Evolutionary conservation across 148 eudicot genomes (phyloP).

Genomic region (Beta vulgaris): DNA sequence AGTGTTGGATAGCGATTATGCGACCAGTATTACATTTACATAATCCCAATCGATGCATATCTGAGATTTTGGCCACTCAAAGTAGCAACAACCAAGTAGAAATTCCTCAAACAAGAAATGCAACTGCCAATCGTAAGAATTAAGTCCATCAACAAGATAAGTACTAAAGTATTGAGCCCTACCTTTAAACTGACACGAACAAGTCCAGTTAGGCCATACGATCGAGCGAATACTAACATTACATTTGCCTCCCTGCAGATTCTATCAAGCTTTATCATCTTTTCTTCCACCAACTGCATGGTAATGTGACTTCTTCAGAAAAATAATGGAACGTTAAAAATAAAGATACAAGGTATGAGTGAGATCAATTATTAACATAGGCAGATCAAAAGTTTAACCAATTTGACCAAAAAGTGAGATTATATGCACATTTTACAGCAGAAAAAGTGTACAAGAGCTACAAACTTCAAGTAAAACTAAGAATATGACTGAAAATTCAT

Average conservation of each 20-base stretch:
- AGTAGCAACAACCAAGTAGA: neutral
- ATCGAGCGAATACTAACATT: conserved; percentile 71
- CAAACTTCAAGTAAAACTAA: neutral
- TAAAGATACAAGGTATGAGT: neutral
- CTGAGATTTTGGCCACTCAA: neutral
- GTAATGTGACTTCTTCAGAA: neutral
- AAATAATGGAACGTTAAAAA: neutral
- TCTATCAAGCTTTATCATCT: conserved; percentile 81
- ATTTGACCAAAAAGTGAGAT: neutral
- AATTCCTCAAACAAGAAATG: conserved; percentile 2
- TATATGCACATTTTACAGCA: neutral
- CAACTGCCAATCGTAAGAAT: neutral
- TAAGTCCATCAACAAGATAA: neutral
- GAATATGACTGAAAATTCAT: neutral
- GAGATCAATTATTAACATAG: neutral
- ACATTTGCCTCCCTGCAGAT: conserved; percentile 86
- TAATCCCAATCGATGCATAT: neutral
- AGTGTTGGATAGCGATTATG: neutral
- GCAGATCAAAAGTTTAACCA: neutral
- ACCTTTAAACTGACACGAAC: conserved; percentile 96
- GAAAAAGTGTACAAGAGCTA: neutral
- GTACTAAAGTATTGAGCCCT: neutral
- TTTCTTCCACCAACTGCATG: conserved; percentile 75
- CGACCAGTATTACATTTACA: neutral
- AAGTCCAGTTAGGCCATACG: conserved; percentile 91